A percentile compares a stretch with the other conserved stretches of the same genome.
These are phyloP conservation scores for Thraustotheca clavata DNA, from an alignment of 352 stramenopile genomes.

Conservation along the genomic window DNA sequence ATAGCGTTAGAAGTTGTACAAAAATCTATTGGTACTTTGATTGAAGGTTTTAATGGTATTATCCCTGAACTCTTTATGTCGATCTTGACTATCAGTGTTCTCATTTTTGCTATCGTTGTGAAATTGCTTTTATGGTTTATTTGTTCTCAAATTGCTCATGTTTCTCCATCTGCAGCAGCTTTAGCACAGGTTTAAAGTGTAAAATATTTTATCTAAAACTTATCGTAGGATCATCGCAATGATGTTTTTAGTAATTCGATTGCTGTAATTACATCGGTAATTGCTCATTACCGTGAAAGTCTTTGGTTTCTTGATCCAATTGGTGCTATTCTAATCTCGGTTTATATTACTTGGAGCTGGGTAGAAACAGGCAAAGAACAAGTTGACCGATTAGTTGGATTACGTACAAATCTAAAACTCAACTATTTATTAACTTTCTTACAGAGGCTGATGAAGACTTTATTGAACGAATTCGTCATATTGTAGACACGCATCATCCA, in stretches of 20 bases:
- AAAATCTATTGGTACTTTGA: slow-evolving; percentile 78
- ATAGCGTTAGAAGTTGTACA: slow-evolving; percentile 91
- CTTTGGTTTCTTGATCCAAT: slow-evolving; percentile 93
- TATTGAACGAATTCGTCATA: slow-evolving; percentile 85
- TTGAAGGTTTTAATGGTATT: slow-evolving; percentile 51
- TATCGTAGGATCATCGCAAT: slow-evolving; percentile 92
- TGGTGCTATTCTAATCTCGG: slow-evolving; percentile 91
- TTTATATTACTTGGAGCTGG: slow-evolving; percentile 96
- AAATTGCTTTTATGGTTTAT: slow-evolving; percentile 80
- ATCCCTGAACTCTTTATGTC: slow-evolving; percentile 64
- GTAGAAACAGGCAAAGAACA: slow-evolving; percentile 93
- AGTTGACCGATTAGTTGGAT: slow-evolving; percentile 84
- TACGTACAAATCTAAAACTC: slow-evolving; percentile 38
- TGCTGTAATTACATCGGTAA: slow-evolving; percentile 73
- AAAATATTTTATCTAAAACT: not conserved
- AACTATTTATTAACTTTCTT: not conserved
- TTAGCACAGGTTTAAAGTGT: slow-evolving; percentile 43
- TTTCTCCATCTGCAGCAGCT: slow-evolving; percentile 62
- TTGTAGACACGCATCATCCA: slow-evolving; percentile 83
- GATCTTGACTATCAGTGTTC: slow-evolving; percentile 48
- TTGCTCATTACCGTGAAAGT: slow-evolving; percentile 47
- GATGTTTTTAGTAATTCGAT: slow-evolving; percentile 93
- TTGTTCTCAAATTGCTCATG: slow-evolving; percentile 52
- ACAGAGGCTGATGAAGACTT: slow-evolving; percentile 87
- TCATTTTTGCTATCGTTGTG: slow-evolving; percentile 62